These are phyloP conservation scores for Annulohypoxylon moriforme DNA, from an alignment of 495 filamentous ascomycete genomes.

Conservation along the genomic window DNA sequence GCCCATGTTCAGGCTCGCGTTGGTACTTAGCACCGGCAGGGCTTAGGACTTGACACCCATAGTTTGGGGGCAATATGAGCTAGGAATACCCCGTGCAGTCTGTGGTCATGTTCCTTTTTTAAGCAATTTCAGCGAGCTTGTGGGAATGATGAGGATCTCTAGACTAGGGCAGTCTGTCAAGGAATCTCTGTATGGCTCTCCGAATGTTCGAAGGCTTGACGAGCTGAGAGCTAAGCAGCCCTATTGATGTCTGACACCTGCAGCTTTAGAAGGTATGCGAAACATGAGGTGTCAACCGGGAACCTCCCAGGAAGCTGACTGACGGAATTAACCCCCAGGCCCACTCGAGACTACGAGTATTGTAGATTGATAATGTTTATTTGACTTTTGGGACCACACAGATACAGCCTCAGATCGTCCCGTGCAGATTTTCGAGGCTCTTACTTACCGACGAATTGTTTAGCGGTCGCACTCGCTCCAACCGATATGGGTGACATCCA, in stretches of 20 bases:
- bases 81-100: slow-evolving; percentile 37
- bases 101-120: slow-evolving; percentile 40
- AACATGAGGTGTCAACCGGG: slow-evolving; percentile 42
- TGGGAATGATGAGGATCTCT: slow-evolving; percentile 38
- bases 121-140: slow-evolving; percentile 37
- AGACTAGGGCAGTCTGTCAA: slow-evolving; percentile 40
- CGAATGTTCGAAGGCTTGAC: slow-evolving; percentile 40
- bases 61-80: slow-evolving; percentile 41
- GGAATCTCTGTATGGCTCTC: slow-evolving; percentile 33
- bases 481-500: slow-evolving; percentile 5
- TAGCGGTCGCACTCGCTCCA: slow-evolving; percentile 25
- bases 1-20: slow-evolving; percentile 42
- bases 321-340: slow-evolving; percentile 31
- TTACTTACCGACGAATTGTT: slow-evolving; percentile 14
- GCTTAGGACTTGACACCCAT: slow-evolving; percentile 47
- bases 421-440: slow-evolving; percentile 26
- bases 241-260: slow-evolving; percentile 46
- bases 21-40: slow-evolving; percentile 47
- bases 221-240: slow-evolving; percentile 45
- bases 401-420: slow-evolving; percentile 18
- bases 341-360: slow-evolving; percentile 36
- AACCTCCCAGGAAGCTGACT: slow-evolving; percentile 32
- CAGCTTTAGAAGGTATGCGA: slow-evolving; percentile 42
- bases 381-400: slow-evolving; percentile 13
- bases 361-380: slow-evolving; percentile 23